Base-by-base conservation (phyloP, 2,329 filamentous ascomycete species). In the Aspergillus sp. region DNA sequence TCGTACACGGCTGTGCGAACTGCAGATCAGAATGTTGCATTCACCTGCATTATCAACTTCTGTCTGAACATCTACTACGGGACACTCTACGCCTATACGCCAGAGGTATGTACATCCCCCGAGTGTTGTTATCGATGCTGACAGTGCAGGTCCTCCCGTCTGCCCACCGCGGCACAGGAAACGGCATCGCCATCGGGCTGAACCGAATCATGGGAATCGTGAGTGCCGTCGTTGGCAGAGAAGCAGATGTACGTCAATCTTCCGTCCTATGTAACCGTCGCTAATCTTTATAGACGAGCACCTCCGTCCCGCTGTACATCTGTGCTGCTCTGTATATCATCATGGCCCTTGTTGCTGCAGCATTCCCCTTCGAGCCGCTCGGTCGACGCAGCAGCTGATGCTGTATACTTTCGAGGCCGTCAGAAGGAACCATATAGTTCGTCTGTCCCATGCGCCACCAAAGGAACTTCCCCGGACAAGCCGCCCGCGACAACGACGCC, bases 1-100 rank as follows among this genome's bases (percentile, higher is more conserved):
- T 76, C 80, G 48, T 85, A 84, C 70, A 85, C 82, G 4, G 71
- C 78, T 39, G 79, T 78, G 4, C 70, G 73, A 4, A 71, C 80
- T 49, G 70, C 80, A 1, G 71, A 77, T 27, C 76, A 76, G 52
- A 80, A 84, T 62, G 75, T 84, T 15, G 74, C 75, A 1, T 82
- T 80, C 63, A 78, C 74, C 2, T 80, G 76, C 4, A 73, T 81
- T n/a, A 79, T 84, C 55, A 80, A 81, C 0, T 82, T 84, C 68
- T 83, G 82, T 71, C 79, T 77, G 66, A 80, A 80, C 64, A 77
- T 80, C 58, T 80, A 80, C 78, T 84, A 84, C 60, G 80, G 80
- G 14, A 79, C 82, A 0, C 66, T 84, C 0, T 84, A 82, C 60
- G 80, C 80, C 0, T 84, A 83, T 69, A 84, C 82, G 0, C 82